Conservation (phyloP, 306 rosid genomes). For the Quercus wislizeni region DNA sequence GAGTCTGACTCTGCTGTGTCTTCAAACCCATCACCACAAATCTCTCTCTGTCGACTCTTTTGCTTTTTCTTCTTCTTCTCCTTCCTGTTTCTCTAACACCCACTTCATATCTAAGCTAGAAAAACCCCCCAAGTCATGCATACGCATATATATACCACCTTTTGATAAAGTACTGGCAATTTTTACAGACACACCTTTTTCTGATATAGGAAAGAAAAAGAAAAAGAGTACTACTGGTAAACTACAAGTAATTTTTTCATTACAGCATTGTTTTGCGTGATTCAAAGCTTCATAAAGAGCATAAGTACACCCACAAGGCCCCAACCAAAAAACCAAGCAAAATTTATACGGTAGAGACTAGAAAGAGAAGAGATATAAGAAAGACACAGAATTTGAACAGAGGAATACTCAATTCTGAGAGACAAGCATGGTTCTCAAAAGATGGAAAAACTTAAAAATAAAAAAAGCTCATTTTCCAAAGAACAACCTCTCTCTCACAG, state of each 20-base stretch:
- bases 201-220: slow-evolving; percentile 6
- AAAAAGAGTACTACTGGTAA: slow-evolving; percentile 34
- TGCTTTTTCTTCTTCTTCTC: slow-evolving; percentile 18
- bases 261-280: slow-evolving; percentile 62
- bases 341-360: slow-evolving; percentile 16
- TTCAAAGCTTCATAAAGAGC: slow-evolving; percentile 48
- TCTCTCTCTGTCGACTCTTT: slow-evolving; percentile 19
- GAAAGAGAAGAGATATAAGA: slow-evolving; percentile 25
- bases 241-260: slow-evolving; percentile 41
- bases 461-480: slow-evolving; percentile 64
- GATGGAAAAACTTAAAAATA: slow-evolving; percentile 40
- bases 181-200: slow-evolving; percentile 36
- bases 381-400: slow-evolving; percentile 45
- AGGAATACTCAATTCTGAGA: slow-evolving; percentile 36
- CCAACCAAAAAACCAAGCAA: slow-evolving; percentile 12
- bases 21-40: slow-evolving; percentile 54
- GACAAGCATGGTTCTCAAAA: slow-evolving; percentile 92
- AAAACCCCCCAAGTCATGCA: slow-evolving; percentile 30
- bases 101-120: slow-evolving; percentile 42
- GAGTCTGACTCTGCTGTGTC: slow-evolving; percentile 37
- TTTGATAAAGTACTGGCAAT: slow-evolving; percentile 36
- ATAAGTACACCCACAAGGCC: slow-evolving; percentile 19
- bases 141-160: slow-evolving; percentile 27
- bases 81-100: slow-evolving; percentile 23
- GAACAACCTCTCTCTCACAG: slow-evolving; percentile 36